Evolutionary conservation across 2,329 filamentous ascomycete genomes (phyloP), one percentile per base, ranked within the genome.

Genomic region (Colletotrichum sidae): DNA sequence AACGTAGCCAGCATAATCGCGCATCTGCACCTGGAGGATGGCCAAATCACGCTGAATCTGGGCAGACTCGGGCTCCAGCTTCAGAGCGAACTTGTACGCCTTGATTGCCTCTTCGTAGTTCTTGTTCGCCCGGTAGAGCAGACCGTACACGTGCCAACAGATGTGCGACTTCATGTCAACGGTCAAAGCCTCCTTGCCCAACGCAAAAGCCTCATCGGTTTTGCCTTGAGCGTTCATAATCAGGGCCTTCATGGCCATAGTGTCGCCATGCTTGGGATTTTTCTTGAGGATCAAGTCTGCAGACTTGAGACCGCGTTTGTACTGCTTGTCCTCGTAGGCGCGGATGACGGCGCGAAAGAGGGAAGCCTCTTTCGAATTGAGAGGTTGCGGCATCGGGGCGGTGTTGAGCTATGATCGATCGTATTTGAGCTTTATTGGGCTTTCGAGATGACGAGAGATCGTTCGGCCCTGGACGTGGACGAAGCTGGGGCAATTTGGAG

Each of bases 81-180:
- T 90, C 72, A 99, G 83, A 13, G 96, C 96, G 78, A 97, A 97
- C 77, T 97, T 96, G 84, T 99, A 99, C 64, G 96, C 96, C 84
- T 98, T 98, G 82, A 97, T 97, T 9, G 96, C 95, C 81, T 98
- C 96, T 78, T 98, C 96, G 73, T 96, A 98, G 80, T 99, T 98
- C 86, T 98, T 98, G 75, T 92, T 91, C 53, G 93, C 91, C 55
- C 95, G 90, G 81, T 97, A 98, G 55, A 99, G 86, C 71, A 99
- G 81, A 38, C 96, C 96, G 78, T 98, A 99, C 67, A 99, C 96
- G 79, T 99, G 96, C 96, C 96, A 99, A 84, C 94, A 98, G 73
- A 99, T 94, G 80, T 98, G 95, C 73, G 94, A 97, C 83, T 96
- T 97, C 94, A 99, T 98, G 78, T 98, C 94, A 73, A 94, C 93